phyloP scores from a whole-genome alignment of 78 protist species.

The Emiliania huxleyi region DNA sequence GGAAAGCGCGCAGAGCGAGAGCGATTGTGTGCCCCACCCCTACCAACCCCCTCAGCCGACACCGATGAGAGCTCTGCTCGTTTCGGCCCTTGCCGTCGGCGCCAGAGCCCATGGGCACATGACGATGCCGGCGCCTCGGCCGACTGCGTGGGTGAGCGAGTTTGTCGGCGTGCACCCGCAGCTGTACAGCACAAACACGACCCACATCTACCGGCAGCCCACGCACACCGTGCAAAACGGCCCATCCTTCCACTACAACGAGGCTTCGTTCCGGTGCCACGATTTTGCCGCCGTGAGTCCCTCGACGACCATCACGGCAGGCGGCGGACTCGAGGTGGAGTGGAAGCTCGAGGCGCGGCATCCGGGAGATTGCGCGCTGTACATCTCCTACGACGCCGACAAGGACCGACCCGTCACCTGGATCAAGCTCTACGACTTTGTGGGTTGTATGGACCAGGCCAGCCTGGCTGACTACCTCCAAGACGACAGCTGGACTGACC shows the following conservation, averaged over 20 bases:
- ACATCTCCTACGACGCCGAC: background rate
- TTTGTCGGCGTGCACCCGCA: no score
- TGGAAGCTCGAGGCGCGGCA: background rate
- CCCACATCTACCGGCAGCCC: background rate
- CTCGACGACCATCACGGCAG: background rate
- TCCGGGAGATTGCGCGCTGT: background rate
- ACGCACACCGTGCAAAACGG: background rate
- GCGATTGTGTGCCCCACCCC: no score
- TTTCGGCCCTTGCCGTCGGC: no score
- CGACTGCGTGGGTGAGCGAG: background rate
- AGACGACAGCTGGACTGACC: background rate
- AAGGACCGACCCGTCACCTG: background rate
- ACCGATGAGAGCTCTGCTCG: no score
- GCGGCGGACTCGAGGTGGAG: background rate
- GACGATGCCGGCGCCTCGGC: background rate
- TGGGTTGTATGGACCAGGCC: background rate
- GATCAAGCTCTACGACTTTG: background rate
- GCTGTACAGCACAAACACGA: background rate
- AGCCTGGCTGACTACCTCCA: background rate
- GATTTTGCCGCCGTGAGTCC: background rate
- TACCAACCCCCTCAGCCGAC: no score
- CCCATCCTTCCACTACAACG: background rate
- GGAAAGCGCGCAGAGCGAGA: no score
- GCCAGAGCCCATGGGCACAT: background rate
- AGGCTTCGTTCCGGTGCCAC: background rate